Evolutionary conservation across 805 yeast genomes (phyloP).

Genomic region (Tanozyma kutaoensis): DNA sequence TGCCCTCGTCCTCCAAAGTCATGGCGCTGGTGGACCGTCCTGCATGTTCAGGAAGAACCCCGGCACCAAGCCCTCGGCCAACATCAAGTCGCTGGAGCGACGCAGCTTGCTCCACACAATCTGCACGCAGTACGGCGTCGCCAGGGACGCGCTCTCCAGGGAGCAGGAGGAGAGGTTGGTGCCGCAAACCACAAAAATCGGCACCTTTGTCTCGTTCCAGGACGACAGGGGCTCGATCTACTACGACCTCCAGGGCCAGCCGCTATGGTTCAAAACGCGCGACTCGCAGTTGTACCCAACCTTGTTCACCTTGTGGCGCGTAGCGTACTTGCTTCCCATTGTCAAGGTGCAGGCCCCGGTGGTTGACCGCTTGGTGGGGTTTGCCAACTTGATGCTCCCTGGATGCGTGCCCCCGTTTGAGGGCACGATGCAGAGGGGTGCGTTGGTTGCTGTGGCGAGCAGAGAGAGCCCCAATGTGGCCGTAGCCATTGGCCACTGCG

Average conservation of each 20-base stretch:
- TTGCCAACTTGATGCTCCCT: slow-evolving; percentile 75
- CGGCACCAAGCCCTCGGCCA: slow-evolving; percentile 59
- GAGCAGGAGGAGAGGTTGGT: slow-evolving; percentile 28
- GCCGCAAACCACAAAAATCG: slow-evolving; percentile 45
- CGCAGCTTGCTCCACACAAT: slow-evolving; percentile 35
- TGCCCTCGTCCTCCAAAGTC: too few species aligned
- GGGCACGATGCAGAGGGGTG: slow-evolving; percentile 29
- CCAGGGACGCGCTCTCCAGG: slow-evolving; percentile 24
- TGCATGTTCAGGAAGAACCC: slow-evolving; percentile 13
- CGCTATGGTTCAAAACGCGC: slow-evolving; percentile 58
- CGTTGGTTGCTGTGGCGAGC: slow-evolving; percentile 61
- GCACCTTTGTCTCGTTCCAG: slow-evolving; percentile 43
- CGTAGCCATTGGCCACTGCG: slow-evolving; percentile 60
- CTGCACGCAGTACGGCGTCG: slow-evolving; percentile 26
- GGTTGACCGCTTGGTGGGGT: slow-evolving; percentile 58
- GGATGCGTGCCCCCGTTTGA: slow-evolving; percentile 58
- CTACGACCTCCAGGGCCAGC: slow-evolving; percentile 48
- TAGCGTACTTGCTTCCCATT: slow-evolving; percentile 52
- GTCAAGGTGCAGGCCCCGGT: slow-evolving; percentile 53
- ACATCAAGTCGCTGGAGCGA: slow-evolving; percentile 73
- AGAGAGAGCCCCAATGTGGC: slow-evolving; percentile 45
- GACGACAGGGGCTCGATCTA: slow-evolving; percentile 50
- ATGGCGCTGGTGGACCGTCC: too few species aligned
- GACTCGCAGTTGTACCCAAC: slow-evolving; percentile 56
- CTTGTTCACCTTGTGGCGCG: slow-evolving; percentile 56